Percentiles rank a stretch among this genome's conserved stretches.
phyloP scores from a whole-genome alignment of 192 early-diverging fungal species.

The Entomortierella beljakovae region DNA sequence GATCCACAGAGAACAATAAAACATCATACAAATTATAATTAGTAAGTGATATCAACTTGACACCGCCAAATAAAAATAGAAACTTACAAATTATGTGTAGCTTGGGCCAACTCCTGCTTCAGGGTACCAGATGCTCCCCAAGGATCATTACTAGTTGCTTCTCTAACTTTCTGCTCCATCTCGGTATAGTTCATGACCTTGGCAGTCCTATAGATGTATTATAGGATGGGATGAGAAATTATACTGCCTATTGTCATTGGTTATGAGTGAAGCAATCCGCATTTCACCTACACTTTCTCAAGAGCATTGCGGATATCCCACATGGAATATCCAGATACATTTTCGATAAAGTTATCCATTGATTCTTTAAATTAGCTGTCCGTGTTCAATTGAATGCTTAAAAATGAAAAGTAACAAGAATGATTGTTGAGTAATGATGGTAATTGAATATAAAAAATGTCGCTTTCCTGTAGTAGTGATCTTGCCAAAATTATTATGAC shows the following conservation, averaged over 20 bases:
- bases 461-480: too few relatives aligned
- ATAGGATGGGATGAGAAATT: neutral
- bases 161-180: conserved; percentile 91
- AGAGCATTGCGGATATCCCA: conserved; percentile 55
- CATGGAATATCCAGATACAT: conserved; percentile 54
- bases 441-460: too few relatives aligned
- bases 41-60: too few relatives aligned
- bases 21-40: too few relatives aligned
- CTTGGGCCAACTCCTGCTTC: conserved; percentile 95
- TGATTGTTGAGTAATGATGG: too few relatives aligned
- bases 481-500: too few relatives aligned
- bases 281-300: conserved; percentile 47
- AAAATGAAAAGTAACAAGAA: too few relatives aligned
- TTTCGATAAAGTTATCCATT: conserved; percentile 56
- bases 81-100: conserved; percentile 87
- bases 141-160: conserved; percentile 93
- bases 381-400: too few relatives aligned
- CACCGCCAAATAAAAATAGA: too few relatives aligned
- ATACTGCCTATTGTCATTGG: neutral
- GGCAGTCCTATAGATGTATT: conserved; percentile 28
- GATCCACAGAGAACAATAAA: neutral
- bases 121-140: conserved; percentile 96
- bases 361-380: too few relatives aligned
- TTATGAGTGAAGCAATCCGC: neutral
- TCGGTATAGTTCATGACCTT: conserved; percentile 93